phyloP scores from a whole-genome alignment of 2,329 filamentous ascomycete genomes.

The Diplocarpon mali region DNA sequence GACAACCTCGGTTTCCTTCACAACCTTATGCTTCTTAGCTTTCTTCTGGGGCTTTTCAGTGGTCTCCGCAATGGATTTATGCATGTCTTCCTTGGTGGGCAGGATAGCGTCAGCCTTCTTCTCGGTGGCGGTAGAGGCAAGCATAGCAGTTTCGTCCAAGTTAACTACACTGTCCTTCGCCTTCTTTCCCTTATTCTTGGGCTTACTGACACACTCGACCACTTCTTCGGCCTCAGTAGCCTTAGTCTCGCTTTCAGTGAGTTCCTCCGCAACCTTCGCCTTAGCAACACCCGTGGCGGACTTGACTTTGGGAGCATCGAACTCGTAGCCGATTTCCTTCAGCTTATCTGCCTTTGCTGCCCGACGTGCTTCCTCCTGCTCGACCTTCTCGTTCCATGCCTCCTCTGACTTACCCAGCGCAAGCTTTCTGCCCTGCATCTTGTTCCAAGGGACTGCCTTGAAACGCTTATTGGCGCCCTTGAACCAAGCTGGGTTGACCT shows the following conservation, averaged over 20 bases:
- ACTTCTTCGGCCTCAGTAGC: constrained; percentile 26
- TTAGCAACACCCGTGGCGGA: constrained; percentile 41
- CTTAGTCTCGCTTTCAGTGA: constrained; percentile 16
- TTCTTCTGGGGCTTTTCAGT: constrained; percentile 15
- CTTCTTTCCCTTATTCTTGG: constrained; percentile 24
- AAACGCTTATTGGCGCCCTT: constrained; percentile 85
- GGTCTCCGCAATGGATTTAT: constrained; percentile 2
- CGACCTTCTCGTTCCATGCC: constrained; percentile 67
- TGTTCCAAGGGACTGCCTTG: constrained; percentile 79
- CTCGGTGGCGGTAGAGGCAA: background rate
- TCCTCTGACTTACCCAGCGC: constrained; percentile 62
- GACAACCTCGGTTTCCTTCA: constrained; percentile 4
- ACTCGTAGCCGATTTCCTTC: constrained; percentile 74
- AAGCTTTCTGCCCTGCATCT: constrained; percentile 67
- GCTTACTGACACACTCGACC: constrained; percentile 16
- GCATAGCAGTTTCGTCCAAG: background rate
- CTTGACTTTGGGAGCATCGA: constrained; percentile 64
- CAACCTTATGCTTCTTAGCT: constrained; percentile 15
- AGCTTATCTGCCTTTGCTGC: constrained; percentile 60
- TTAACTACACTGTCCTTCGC: constrained; percentile 16
- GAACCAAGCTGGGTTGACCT: constrained; percentile 73
- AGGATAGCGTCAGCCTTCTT: background rate
- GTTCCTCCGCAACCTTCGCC: constrained; percentile 5
- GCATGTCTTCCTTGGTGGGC: constrained; percentile 4
- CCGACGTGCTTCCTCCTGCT: constrained; percentile 61